phyloP scores from a whole-genome alignment of 2,329 filamentous ascomycete species.

The Elsinoe batatas region DNA sequence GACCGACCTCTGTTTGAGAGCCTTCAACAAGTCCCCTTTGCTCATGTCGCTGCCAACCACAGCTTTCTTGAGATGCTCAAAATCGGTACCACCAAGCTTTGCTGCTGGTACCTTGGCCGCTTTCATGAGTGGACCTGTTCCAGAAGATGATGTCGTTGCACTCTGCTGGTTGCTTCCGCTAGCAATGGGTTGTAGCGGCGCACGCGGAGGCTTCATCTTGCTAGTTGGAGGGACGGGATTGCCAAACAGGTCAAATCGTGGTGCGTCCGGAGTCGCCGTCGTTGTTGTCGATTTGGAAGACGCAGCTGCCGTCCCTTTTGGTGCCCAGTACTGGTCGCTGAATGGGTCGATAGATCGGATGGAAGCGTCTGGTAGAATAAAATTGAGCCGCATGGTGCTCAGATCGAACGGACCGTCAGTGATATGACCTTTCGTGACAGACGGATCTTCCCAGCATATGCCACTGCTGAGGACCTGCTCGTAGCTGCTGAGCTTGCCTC shows the following conservation, averaged over 20 bases:
- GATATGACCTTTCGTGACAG: not conserved
- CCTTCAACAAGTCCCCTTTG: slow-evolving; percentile 65
- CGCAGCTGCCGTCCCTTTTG: slow-evolving; percentile 19
- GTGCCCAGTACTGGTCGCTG: slow-evolving; percentile 67
- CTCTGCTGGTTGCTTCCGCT: slow-evolving; percentile 23
- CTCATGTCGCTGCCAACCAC: slow-evolving; percentile 62
- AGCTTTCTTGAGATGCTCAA: slow-evolving; percentile 58
- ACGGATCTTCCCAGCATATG: slow-evolving; percentile 66
- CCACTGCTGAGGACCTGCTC: slow-evolving; percentile 70
- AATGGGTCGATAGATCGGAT: slow-evolving; percentile 70
- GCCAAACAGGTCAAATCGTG: not conserved
- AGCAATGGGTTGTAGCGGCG: slow-evolving; percentile 33
- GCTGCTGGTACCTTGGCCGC: slow-evolving; percentile 31
- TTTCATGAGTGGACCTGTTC: slow-evolving; percentile 29
- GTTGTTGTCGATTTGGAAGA: not conserved
- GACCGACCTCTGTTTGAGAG: slow-evolving; percentile 58
- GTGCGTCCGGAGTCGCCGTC: not conserved
- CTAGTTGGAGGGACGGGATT: slow-evolving; percentile 16
- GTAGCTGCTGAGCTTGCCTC: slow-evolving; percentile 49
- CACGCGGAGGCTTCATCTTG: slow-evolving; percentile 32
- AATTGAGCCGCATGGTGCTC: slow-evolving; percentile 39
- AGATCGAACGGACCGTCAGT: slow-evolving; percentile 12
- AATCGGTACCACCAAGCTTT: slow-evolving; percentile 48
- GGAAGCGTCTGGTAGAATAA: slow-evolving; percentile 46
- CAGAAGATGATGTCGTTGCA: slow-evolving; percentile 23